Percentiles rank a stretch among this genome's conserved stretches.
These are phyloP conservation scores for Echria macrotheca DNA, from an alignment of 495 filamentous ascomycete species.

Conservation along the genomic window DNA sequence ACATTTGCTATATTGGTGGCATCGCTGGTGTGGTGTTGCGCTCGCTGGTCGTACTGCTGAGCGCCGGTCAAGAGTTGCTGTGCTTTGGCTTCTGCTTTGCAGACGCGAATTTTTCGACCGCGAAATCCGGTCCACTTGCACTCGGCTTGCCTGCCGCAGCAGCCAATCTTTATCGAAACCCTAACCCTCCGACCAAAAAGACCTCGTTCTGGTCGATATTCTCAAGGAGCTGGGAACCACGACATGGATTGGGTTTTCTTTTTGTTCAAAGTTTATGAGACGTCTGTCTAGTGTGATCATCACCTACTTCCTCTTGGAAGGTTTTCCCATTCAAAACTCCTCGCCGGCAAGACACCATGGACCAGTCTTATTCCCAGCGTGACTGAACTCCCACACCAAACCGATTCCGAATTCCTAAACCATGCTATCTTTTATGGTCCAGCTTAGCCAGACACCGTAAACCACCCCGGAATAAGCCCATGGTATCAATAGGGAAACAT, in stretches of 20 bases:
- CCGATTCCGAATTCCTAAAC: background rate
- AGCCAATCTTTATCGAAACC: background rate
- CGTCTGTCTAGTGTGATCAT: background rate
- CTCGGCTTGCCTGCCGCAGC: background rate
- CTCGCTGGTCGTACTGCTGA: background rate
- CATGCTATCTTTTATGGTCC: no score
- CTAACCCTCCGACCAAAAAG: background rate
- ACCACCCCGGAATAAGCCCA: background rate
- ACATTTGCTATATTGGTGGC: slow-evolving; percentile 37
- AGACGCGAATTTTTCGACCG: background rate
- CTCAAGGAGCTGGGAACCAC: background rate
- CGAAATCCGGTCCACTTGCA: background rate
- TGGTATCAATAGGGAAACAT: no score
- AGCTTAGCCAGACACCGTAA: background rate
- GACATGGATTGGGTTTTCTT: background rate
- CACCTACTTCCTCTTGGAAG: background rate
- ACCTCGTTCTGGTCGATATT: background rate
- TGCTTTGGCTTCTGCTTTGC: background rate
- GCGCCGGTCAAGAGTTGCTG: background rate
- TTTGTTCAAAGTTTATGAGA: background rate
- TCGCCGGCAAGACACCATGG: no score
- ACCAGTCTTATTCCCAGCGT: no score
- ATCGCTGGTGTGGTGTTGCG: slow-evolving; percentile 15
- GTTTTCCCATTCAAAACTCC: background rate
- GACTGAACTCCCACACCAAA: background rate